A percentile compares a stretch with the other conserved stretches of the same genome.
Evolutionary conservation across 495 filamentous ascomycete species (phyloP).

Genomic region (Cudoniella acicularis): DNA sequence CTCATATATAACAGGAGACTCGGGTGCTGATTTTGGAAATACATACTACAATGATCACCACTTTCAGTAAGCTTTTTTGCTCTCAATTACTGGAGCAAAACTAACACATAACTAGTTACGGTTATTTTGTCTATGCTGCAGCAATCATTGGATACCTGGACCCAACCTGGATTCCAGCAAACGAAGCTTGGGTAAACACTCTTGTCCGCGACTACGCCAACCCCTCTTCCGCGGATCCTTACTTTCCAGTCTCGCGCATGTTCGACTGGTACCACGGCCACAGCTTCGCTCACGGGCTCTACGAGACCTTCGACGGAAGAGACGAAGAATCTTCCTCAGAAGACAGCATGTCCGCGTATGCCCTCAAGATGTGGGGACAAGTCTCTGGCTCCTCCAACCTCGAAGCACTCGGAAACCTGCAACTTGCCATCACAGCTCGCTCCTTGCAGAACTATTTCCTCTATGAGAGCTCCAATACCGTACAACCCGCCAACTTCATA

Average conservation of each 20-base stretch:
- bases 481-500: slow-evolving; percentile 74
- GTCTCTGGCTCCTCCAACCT: slow-evolving; percentile 71
- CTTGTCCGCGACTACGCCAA: slow-evolving; percentile 79
- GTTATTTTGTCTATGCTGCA: slow-evolving; percentile 88
- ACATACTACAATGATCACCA: slow-evolving; percentile 94
- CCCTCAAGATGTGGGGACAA: slow-evolving; percentile 90
- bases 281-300: slow-evolving; percentile 95
- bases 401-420: slow-evolving; percentile 83
- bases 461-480: slow-evolving; percentile 61
- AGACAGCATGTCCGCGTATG: slow-evolving; percentile 84
- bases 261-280: slow-evolving; percentile 98
- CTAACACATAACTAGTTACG: slow-evolving; percentile 30
- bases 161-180: slow-evolving; percentile 64
- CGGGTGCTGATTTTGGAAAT: slow-evolving; percentile 75
- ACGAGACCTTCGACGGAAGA: slow-evolving; percentile 85
- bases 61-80: slow-evolving; percentile 55
- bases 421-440: slow-evolving; percentile 70
- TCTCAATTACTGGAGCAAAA: slow-evolving; percentile 30
- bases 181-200: slow-evolving; percentile 77
- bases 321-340: slow-evolving; percentile 91
- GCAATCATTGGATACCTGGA: slow-evolving; percentile 83
- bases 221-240: slow-evolving; percentile 61
- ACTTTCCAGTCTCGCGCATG: slow-evolving; percentile 79
- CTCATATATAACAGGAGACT: slow-evolving; percentile 69
- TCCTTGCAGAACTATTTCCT: slow-evolving; percentile 79